Evolutionary conservation across 1,139 yeast genomes (phyloP).

Genomic region (Magnusiomyces sp.): DNA sequence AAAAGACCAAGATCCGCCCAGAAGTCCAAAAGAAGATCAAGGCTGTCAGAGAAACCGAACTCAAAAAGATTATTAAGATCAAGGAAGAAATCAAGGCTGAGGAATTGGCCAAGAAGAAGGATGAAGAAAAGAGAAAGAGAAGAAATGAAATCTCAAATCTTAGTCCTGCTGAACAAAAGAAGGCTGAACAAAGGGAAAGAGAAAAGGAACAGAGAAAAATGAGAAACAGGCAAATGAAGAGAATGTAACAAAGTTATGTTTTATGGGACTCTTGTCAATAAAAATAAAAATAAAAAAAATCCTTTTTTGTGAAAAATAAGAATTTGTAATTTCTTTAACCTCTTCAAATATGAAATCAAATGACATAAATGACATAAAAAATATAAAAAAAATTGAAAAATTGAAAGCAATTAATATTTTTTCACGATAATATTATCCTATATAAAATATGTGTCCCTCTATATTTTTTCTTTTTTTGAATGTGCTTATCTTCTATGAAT

Average conservation of each 20-base stretch:
- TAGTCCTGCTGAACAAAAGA: constrained; percentile 54
- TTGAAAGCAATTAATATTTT: too few species aligned
- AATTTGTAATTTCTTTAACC: neutral
- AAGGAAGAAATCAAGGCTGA: constrained; percentile 59
- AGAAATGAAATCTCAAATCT: constrained; percentile 46
- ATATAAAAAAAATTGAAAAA: too few species aligned
- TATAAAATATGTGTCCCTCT: neutral
- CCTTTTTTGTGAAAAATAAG: neutral
- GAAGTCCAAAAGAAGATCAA: constrained; percentile 71
- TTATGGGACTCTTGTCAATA: too few species aligned
- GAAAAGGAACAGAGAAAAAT: constrained; percentile 48
- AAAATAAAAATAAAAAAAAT: too few species aligned
- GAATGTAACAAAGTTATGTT: neutral
- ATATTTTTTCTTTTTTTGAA: neutral
- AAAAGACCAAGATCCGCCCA: constrained; percentile 39
- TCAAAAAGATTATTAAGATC: constrained; percentile 48
- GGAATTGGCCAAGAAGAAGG: constrained; percentile 57
- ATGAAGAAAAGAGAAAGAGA: constrained; percentile 58
- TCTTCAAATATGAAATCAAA: neutral
- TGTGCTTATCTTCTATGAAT: neutral
- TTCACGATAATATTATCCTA: neutral
- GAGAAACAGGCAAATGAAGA: neutral
- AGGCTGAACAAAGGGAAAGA: constrained; percentile 62
- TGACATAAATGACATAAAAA: neutral
- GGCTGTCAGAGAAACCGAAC: constrained; percentile 64